These are phyloP conservation scores for Saccharomycopsis fermentans DNA, from an alignment of 805 yeast species.

Conservation along the genomic window DNA sequence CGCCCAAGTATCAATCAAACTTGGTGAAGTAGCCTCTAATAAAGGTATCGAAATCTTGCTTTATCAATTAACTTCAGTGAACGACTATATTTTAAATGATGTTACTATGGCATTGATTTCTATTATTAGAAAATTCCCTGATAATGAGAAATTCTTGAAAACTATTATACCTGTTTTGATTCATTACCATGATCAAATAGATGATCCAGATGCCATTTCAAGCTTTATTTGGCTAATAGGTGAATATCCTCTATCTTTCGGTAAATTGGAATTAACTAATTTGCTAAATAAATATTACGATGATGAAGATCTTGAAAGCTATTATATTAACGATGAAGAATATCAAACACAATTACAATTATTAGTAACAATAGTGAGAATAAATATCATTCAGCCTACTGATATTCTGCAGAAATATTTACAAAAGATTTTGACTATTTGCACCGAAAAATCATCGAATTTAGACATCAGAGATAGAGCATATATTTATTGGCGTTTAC, in stretches of 20 bases:
- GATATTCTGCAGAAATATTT: conserved; percentile 31
- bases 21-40: conserved; percentile 37
- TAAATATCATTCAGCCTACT: conserved; percentile 30
- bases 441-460: conserved; percentile 57
- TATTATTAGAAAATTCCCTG: conserved; percentile 57
- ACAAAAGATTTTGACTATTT: conserved; percentile 49
- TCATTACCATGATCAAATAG: conserved; percentile 36
- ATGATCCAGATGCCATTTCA: conserved; percentile 41
- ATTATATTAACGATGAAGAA: conserved; percentile 44
- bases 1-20: conserved; percentile 62
- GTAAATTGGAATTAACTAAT: conserved; percentile 32
- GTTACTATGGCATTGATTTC: conserved; percentile 53
- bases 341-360: conserved; percentile 49
- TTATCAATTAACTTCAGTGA: conserved; percentile 50
- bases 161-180: conserved; percentile 46
- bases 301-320: conserved; percentile 9
- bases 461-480: conserved; percentile 78
- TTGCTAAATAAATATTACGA: conserved; percentile 19
- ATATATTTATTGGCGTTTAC: conserved; percentile 67
- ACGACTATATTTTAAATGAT: conserved; percentile 51
- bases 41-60: conserved; percentile 53
- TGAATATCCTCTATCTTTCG: conserved; percentile 54
- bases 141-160: conserved; percentile 35
- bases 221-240: conserved; percentile 62
- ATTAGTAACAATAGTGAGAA: conserved; percentile 53